Evolutionary conservation across 2,329 filamentous ascomycete genomes (phyloP).

Genomic region (Coleophoma eucalyptorum): DNA sequence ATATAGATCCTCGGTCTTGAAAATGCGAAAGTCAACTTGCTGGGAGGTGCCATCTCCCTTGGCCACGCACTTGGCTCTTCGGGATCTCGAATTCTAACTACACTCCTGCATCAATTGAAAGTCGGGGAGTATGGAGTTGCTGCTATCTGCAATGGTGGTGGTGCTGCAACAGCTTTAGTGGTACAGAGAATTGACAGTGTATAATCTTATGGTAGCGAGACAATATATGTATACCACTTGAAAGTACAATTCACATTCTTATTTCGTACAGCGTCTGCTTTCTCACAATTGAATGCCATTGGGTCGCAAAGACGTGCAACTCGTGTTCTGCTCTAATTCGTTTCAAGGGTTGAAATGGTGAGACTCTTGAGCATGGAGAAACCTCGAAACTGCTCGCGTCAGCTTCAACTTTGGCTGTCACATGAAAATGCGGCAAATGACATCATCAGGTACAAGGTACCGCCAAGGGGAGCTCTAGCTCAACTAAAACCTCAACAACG

Average conservation of each 20-base stretch:
- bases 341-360: no score
- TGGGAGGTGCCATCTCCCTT: slow-evolving; percentile 87
- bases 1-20: slow-evolving; percentile 59
- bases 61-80: slow-evolving; percentile 93
- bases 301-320: no score
- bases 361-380: not conserved
- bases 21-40: slow-evolving; percentile 75
- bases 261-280: no score
- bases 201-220: not conserved
- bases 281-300: no score
- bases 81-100: slow-evolving; percentile 85
- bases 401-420: not conserved
- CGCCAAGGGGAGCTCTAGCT: not conserved
- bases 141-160: slow-evolving; percentile 95
- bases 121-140: slow-evolving; percentile 90
- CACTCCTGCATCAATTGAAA: slow-evolving; percentile 85
- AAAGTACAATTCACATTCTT: no score
- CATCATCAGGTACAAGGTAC: not conserved
- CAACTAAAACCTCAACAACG: no score
- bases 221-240: no score
- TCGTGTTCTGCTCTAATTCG: no score
- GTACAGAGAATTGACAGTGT: slow-evolving; percentile 71
- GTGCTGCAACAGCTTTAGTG: slow-evolving; percentile 85
- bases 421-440: not conserved
- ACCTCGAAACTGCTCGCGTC: not conserved